Evolutionary conservation across 2,329 filamentous ascomycete genomes (phyloP), one percentile per base, ranked within the genome.

Genomic region (Sordariomycetes sp.): DNA sequence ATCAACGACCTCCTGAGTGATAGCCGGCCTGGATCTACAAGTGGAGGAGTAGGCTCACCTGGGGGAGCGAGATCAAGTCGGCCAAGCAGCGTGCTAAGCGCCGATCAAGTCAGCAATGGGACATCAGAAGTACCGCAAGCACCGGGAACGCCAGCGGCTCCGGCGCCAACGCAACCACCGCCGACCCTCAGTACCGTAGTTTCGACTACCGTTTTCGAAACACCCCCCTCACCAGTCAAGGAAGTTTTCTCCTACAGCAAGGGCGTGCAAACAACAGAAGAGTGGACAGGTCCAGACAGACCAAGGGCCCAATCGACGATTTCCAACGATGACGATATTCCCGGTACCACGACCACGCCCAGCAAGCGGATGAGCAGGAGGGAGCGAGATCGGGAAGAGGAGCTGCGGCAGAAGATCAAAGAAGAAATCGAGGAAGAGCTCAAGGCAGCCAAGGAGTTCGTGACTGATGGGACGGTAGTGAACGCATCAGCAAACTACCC

Each of bases 211-310:
- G 74, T 92, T 39, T 87, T 82, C 59, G 88, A 94, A 57, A 83
- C 78, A 43, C 77, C 82, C 2, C 82, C 84, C 2, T 81, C 79
- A 15, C 78, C 82, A 21, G 75, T 81, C 36, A 76, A 82, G 43
- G 92, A 98, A 58, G 70, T 94, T 39, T 87, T 94, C 51, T 94
- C 87, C 34, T 98, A 98, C 68, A 96, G 85, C 69, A 96, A 95
- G 64, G 88, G 80, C 36, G 87, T 96, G 16, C 93, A 98, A 59
- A 95, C 92, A 12, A 77, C 82, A 16, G 82, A 86, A 48, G 77
- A 81, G 42, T 84, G 84, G 76, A 66, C 69, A 14, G 64, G 68
- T 37, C 63, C 71, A 19, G 63, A 68, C 21, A 65, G 69, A 21
- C 61, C 70, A 1, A 51, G 58, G 40, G 50, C 57, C 11, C 52